Evolutionary conservation across 2,329 filamentous ascomycete species (phyloP).

Genomic region (Aspergillus spinulosporus): DNA sequence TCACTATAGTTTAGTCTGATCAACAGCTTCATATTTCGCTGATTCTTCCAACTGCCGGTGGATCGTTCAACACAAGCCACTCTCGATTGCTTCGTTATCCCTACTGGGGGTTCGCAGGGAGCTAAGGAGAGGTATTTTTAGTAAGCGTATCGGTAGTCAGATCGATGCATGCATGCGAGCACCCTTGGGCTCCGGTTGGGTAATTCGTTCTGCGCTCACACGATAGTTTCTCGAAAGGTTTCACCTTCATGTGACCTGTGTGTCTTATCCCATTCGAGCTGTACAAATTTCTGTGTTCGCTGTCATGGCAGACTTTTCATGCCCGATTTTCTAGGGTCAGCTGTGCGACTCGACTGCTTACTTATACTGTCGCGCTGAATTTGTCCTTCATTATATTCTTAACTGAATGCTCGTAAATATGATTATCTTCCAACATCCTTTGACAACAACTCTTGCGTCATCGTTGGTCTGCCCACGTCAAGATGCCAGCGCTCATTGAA

Average conservation of each 20-base stretch:
- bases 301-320: conserved; percentile 6
- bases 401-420: not conserved
- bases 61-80: no score
- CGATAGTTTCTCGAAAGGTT: conserved; percentile 3
- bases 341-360: not conserved
- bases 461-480: not conserved
- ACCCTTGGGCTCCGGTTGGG: conserved; percentile 6
- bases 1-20: no score
- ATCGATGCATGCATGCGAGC: conserved; percentile 1
- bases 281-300: conserved; percentile 6
- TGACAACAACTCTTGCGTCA: not conserved
- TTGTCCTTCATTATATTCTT: not conserved
- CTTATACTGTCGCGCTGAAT: not conserved
- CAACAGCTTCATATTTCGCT: not conserved
- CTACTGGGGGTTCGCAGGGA: not conserved
- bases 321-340: not conserved
- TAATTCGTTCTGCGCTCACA: not conserved
- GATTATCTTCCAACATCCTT: not conserved
- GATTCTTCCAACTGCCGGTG: not conserved
- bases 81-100: no score
- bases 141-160: not conserved
- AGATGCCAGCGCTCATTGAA: conserved; percentile 16
- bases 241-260: conserved; percentile 16
- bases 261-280: conserved; percentile 4
- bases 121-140: conserved; percentile 7